Base-by-base conservation (phyloP, 2,329 filamentous ascomycete species). In the Corniculantispora saksenae region DNA sequence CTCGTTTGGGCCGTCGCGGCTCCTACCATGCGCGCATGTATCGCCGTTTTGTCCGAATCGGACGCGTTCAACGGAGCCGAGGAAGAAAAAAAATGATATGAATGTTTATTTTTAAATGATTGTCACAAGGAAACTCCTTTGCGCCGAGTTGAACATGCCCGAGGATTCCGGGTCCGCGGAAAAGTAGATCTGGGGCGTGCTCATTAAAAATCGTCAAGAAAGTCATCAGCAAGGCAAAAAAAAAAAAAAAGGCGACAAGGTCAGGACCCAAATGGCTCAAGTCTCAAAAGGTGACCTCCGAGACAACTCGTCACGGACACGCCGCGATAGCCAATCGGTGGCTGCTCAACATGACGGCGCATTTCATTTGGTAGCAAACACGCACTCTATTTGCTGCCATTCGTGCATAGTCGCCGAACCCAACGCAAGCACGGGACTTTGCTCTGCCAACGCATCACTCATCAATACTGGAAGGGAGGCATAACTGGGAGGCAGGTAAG, bases 261-360 rank as follows among this genome's bases (percentile, higher is more conserved):
- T n/a, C n/a, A n/a, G n/a, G n/a, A n/a, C n/a, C n/a, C n/a, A n/a
- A n/a, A n/a, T n/a, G n/a, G n/a, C 9, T 6, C 32, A 23, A 38
- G 13, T 35, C 43, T 59, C 56, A 38, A 13, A 7, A 38, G 47
- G 47, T 51, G 47, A 25, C 21, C 23, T 27, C 57, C 45, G 58
- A 61, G 58, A 61, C 58, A 61, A n/a, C 58, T 61, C 32, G 47
- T 61, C 47, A 38, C 58, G 58, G 58, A 21, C 56, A 59, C 25
- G 56, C 56, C 56, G 56, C 56, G 19, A n/a, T 15, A 51, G 15
- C 47, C 32, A 61, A 61, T 51, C 32, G 29, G 35, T 17, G 15
- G 35, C 35, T 38, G 35, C 35, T 38, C 35, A 13, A 8, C 35
- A 38, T 38, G 8, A 38, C 35, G 35, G n/a, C n/a, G n/a, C n/a